A percentile compares a stretch with the other conserved stretches of the same genome.
Evolutionary conservation across 75 land plant species (phyloP).

Genomic region (Sequoia sempervirens): DNA sequence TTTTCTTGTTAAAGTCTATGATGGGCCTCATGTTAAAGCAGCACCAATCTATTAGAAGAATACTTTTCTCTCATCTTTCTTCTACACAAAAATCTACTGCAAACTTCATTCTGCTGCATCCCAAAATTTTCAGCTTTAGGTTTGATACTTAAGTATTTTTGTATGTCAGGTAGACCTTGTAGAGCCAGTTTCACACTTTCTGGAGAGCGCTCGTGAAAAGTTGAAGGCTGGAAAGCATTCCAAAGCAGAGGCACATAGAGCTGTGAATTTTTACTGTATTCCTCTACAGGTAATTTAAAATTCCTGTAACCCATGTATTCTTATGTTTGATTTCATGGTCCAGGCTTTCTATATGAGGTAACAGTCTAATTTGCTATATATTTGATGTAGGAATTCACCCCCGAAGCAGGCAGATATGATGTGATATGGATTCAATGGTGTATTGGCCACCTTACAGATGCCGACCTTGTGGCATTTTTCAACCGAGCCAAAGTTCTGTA

Average conservation of each 20-base stretch:
- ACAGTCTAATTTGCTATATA: background rate
- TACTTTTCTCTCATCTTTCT: background rate
- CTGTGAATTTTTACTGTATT: constrained; percentile 77
- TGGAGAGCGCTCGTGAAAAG: constrained; percentile 72
- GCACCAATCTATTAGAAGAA: background rate
- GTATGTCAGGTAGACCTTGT: constrained; percentile 87
- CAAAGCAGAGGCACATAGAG: constrained; percentile 34
- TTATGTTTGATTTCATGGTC: background rate
- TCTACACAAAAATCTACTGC: background rate
- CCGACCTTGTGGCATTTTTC: constrained; percentile 87
- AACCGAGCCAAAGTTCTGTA: constrained; percentile 78
- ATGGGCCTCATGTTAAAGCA: background rate
- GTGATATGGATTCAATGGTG: constrained; percentile 99
- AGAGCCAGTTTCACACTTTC: constrained; percentile 93
- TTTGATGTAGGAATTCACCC: constrained; percentile 75
- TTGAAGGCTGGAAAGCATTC: constrained; percentile 27
- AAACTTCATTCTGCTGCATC: background rate
- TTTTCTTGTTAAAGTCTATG: background rate
- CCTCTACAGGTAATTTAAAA: constrained; percentile 74
- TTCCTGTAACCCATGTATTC: background rate
- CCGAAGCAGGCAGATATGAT: constrained; percentile 85
- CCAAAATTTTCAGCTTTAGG: background rate
- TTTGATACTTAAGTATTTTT: background rate
- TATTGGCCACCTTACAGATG: constrained; percentile 92
- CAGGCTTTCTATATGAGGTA: background rate